phyloP scores from a whole-genome alignment of 495 filamentous ascomycete species.

The Immersiella caudata region DNA sequence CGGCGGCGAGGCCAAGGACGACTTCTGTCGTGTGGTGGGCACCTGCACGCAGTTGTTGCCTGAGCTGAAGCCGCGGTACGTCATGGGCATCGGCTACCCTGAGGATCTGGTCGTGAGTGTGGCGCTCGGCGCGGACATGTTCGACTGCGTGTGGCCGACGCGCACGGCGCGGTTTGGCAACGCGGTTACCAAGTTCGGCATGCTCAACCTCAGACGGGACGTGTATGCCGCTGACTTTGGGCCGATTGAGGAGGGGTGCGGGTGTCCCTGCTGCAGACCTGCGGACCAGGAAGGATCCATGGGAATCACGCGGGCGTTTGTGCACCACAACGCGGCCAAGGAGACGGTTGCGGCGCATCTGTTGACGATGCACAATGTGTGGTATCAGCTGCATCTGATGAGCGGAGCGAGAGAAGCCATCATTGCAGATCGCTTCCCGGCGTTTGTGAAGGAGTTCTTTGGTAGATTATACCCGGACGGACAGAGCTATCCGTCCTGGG shows the following conservation, averaged over 20 bases:
- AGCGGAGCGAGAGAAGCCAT: constrained; percentile 72
- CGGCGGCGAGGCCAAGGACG: constrained; percentile 70
- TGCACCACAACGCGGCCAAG: constrained; percentile 89
- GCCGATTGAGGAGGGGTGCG: constrained; percentile 80
- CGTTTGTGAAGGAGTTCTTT: constrained; percentile 80
- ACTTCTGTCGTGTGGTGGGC: constrained; percentile 68
- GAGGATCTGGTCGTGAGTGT: constrained; percentile 92
- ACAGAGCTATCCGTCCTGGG: constrained; percentile 76
- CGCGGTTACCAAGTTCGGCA: constrained; percentile 79
- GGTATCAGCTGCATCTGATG: constrained; percentile 87
- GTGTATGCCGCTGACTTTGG: constrained; percentile 75
- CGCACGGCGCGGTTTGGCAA: constrained; percentile 95
- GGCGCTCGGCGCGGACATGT: constrained; percentile 97
- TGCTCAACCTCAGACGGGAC: constrained; percentile 80
- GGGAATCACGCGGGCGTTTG: constrained; percentile 84
- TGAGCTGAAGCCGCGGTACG: constrained; percentile 90
- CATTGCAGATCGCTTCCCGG: constrained; percentile 77
- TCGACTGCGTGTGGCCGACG: constrained; percentile 99
- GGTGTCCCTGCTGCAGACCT: constrained; percentile 75
- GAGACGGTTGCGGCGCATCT: constrained; percentile 96
- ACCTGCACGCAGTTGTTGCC: constrained; percentile 85
- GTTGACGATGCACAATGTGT: constrained; percentile 92
- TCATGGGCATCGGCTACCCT: constrained; percentile 98
- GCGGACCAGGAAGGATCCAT: constrained; percentile 65
- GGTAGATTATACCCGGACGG: constrained; percentile 67